Percentiles rank a stretch among this genome's conserved stretches.
These are phyloP conservation scores for Escallonia herrerae DNA, from an alignment of 129 eudicot genomes.

Conservation along the genomic window DNA sequence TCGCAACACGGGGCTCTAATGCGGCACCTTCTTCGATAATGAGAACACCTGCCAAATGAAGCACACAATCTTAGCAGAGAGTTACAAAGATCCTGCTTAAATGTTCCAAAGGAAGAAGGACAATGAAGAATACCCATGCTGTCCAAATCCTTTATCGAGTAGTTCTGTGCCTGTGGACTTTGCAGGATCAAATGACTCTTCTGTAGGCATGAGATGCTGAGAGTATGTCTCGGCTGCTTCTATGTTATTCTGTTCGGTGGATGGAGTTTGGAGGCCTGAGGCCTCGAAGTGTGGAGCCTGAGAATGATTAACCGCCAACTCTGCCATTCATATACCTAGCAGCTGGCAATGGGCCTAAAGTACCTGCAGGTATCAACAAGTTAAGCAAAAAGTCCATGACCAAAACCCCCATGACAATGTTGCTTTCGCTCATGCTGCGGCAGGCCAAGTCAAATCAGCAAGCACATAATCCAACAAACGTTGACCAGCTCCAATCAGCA, in stretches of 20 bases:
- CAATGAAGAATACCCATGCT: constrained; percentile 51
- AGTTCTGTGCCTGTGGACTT: constrained; percentile 19
- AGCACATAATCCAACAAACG: constrained; percentile 56
- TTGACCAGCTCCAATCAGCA: constrained; percentile 66
- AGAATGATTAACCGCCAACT: constrained; percentile 20
- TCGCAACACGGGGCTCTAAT: constrained; percentile 88
- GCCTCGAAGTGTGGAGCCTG: constrained; percentile 17
- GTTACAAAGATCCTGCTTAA: not conserved
- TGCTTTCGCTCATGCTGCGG: constrained; percentile 57
- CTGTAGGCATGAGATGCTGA: constrained; percentile 12
- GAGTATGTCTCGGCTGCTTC: constrained; percentile 19
- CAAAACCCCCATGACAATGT: constrained; percentile 41
- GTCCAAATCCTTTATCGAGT: constrained; percentile 44
- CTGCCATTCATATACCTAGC: constrained; percentile 37
- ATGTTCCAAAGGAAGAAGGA: constrained; percentile 1
- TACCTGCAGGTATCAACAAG: constrained; percentile 63
- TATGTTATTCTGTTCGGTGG: constrained; percentile 16
- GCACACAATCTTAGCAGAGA: not conserved
- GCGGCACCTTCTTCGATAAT: constrained; percentile 66
- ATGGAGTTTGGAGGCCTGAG: not conserved
- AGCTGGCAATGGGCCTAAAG: constrained; percentile 24
- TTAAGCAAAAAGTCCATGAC: constrained; percentile 42
- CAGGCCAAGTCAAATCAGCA: constrained; percentile 80
- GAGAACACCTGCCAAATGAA: constrained; percentile 52
- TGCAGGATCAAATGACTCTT: constrained; percentile 6